Evolutionary conservation across 1,284 basidiomycete species (phyloP).

Genomic region (Pascua sp.): DNA sequence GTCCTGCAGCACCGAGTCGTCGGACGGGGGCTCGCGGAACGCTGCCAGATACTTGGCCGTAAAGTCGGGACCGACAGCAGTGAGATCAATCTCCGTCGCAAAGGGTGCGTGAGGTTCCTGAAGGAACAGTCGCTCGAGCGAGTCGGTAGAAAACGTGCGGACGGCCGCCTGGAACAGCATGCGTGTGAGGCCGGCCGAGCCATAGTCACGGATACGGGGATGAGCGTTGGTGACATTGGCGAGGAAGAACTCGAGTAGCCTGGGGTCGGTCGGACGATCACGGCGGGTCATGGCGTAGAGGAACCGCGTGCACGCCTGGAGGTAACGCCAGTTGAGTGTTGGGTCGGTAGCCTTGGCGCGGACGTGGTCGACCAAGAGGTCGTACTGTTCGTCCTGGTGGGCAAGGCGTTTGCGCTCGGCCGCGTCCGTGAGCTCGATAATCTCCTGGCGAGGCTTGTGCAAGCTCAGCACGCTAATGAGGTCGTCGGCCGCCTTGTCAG

Average conservation of each 20-base stretch:
- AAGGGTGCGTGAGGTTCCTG: slow-evolving; percentile 77
- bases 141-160: slow-evolving; percentile 68
- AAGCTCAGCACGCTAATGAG: slow-evolving; percentile 21
- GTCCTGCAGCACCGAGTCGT: slow-evolving; percentile 56
- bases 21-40: slow-evolving; percentile 48
- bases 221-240: slow-evolving; percentile 71
- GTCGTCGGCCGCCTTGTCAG: slow-evolving; percentile 33
- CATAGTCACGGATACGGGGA: slow-evolving; percentile 68
- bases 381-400: slow-evolving; percentile 48
- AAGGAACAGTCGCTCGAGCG: slow-evolving; percentile 65
- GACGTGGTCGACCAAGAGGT: slow-evolving; percentile 55
- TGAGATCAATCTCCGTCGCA: slow-evolving; percentile 57
- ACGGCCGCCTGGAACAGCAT: slow-evolving; percentile 76
- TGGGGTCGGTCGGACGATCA: slow-evolving; percentile 64
- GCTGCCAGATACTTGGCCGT: slow-evolving; percentile 57
- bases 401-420: slow-evolving; percentile 32
- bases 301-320: slow-evolving; percentile 71
- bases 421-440: slow-evolving; percentile 38
- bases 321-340: slow-evolving; percentile 78
- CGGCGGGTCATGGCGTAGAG: slow-evolving; percentile 69
- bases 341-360: slow-evolving; percentile 61
- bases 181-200: slow-evolving; percentile 69
- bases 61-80: slow-evolving; percentile 44
- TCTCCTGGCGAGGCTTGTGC: slow-evolving; percentile 24
- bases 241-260: slow-evolving; percentile 67